Evolutionary conservation across 2,329 filamentous ascomycete species (phyloP).

Genomic region (Blumeriella jaapii): DNA sequence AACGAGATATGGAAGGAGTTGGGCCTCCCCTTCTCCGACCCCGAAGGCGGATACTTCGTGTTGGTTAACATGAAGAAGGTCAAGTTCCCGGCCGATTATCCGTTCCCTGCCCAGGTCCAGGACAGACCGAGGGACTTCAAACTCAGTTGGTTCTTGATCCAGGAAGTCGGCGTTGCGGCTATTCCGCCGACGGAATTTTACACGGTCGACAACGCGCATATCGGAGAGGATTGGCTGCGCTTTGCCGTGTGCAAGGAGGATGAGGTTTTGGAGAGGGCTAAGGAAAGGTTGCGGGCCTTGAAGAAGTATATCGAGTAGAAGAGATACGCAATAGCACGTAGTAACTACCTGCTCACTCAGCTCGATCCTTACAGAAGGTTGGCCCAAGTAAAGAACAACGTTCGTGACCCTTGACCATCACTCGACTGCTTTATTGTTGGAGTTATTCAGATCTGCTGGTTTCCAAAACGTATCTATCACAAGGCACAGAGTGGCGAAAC

Average conservation of each 20-base stretch:
- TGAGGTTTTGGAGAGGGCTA: slow-evolving; percentile 67
- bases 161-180: slow-evolving; percentile 87
- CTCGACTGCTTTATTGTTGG: no score
- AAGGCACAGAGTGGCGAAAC: no score
- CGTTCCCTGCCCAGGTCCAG: slow-evolving; percentile 82
- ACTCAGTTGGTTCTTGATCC: slow-evolving; percentile 92
- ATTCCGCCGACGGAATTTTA: slow-evolving; percentile 98
- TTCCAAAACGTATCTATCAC: no score
- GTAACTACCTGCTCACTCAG: no score
- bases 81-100: slow-evolving; percentile 69
- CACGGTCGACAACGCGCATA: slow-evolving; percentile 67
- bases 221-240: slow-evolving; percentile 86
- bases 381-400: no score
- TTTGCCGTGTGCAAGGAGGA: slow-evolving; percentile 97
- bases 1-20: slow-evolving; percentile 72
- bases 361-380: no score
- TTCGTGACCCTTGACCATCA: no score
- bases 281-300: slow-evolving; percentile 48
- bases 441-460: no score
- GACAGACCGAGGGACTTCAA: slow-evolving; percentile 85
- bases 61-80: slow-evolving; percentile 89
- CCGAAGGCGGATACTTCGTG: slow-evolving; percentile 95
- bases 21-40: slow-evolving; percentile 52
- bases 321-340: no score
- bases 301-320: slow-evolving; percentile 35